These are phyloP conservation scores for Sordaria brevicollis DNA, from an alignment of 495 filamentous ascomycete genomes.

Conservation along the genomic window DNA sequence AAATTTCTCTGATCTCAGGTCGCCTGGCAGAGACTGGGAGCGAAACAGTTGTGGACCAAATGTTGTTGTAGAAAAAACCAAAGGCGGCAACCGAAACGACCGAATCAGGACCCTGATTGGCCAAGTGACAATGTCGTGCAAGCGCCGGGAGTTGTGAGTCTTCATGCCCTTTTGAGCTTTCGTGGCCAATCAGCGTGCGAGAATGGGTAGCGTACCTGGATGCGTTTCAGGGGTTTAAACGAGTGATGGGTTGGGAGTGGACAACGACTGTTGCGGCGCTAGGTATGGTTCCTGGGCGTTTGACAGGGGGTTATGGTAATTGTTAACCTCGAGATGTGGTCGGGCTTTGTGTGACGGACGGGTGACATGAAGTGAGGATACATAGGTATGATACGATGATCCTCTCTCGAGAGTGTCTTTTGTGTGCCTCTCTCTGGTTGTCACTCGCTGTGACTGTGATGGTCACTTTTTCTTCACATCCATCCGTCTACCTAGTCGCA, in stretches of 20 bases:
- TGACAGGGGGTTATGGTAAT: not conserved
- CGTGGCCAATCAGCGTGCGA: not conserved
- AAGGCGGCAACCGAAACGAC: not conserved
- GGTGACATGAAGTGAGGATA: not conserved
- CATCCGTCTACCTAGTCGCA: not conserved
- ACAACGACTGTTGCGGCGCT: not conserved
- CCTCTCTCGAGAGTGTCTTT: not conserved
- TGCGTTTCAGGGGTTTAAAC: not conserved
- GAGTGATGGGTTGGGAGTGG: not conserved
- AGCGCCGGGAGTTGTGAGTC: not conserved
- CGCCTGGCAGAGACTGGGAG: too few relatives aligned
- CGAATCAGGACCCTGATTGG: not conserved
- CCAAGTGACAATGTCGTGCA: not conserved
- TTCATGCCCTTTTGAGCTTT: not conserved
- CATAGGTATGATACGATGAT: not conserved
- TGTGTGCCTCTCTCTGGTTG: not conserved
- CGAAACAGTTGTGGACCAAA: too few relatives aligned
- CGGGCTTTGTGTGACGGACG: not conserved
- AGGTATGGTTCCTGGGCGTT: not conserved
- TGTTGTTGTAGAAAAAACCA: too few relatives aligned
- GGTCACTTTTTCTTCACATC: not conserved
- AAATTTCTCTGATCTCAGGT: too few relatives aligned
- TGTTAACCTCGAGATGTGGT: too few relatives aligned
- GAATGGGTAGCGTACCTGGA: not conserved
- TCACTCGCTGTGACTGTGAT: not conserved